These are phyloP conservation scores for Marasmius sp. DNA, from an alignment of 1,284 basidiomycete genomes.

Conservation along the genomic window DNA sequence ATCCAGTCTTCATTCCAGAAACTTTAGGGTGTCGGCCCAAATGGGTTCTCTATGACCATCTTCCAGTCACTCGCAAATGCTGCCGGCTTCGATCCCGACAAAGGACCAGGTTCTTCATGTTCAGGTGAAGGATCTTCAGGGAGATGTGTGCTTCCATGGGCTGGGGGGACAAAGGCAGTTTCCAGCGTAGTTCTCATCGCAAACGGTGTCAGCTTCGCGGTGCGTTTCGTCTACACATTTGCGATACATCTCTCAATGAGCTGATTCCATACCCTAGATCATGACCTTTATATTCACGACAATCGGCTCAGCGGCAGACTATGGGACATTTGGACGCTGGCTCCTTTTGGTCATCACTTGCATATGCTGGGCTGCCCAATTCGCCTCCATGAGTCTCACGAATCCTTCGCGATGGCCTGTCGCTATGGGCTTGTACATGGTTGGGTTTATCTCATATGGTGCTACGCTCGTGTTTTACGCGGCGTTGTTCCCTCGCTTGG, in stretches of 20 bases:
- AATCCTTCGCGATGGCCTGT: constrained; percentile 68
- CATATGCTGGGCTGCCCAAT: constrained; percentile 80
- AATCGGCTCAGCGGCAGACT: constrained; percentile 80
- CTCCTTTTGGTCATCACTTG: constrained; percentile 70
- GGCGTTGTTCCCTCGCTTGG: constrained; percentile 80
- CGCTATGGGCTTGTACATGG: constrained; percentile 80
- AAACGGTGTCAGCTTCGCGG: constrained; percentile 76
- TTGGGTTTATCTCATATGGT: constrained; percentile 77
- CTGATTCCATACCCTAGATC: constrained; percentile 36
- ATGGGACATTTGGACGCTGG: constrained; percentile 78
- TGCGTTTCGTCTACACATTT: constrained; percentile 30
- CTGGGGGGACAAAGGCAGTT: constrained; percentile 64
- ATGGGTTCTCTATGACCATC: constrained; percentile 64
- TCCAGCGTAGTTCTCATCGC: constrained; percentile 74
- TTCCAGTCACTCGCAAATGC: constrained; percentile 71
- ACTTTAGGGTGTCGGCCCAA: constrained; percentile 58
- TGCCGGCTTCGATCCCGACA: constrained; percentile 68
- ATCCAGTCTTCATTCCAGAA: neutral
- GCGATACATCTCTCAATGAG: neutral
- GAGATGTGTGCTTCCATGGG: constrained; percentile 75
- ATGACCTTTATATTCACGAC: constrained; percentile 83
- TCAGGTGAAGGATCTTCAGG: constrained; percentile 52
- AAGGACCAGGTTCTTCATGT: constrained; percentile 69
- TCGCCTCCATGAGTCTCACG: constrained; percentile 72
- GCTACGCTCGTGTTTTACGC: constrained; percentile 83